A percentile compares a stretch with the other conserved stretches of the same genome.
Conservation (phyloP, 805 yeast genomes). For the Kuraishia cidri region DNA sequence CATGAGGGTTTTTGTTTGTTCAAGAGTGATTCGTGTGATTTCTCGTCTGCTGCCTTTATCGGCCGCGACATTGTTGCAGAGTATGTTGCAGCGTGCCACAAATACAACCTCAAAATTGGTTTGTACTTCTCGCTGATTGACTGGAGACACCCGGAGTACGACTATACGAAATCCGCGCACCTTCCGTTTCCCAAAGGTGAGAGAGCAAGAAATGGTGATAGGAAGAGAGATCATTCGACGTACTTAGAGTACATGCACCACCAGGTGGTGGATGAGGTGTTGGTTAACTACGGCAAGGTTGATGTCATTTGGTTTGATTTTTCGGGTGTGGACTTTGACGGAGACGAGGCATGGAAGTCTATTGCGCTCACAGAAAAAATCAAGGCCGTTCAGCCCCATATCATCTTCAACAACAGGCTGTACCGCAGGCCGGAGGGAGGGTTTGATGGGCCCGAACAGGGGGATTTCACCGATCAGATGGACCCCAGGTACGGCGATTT, state of each 20-base stretch:
- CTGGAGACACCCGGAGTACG: slow-evolving; percentile 6
- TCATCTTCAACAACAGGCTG: slow-evolving; percentile 5
- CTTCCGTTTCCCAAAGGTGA: slow-evolving; percentile 4
- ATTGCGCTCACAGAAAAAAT: slow-evolving; percentile 3
- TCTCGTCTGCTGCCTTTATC: slow-evolving; percentile 1
- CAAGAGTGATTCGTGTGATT: slow-evolving; percentile 2
- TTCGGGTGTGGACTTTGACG: slow-evolving; percentile 4
- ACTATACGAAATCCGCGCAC: slow-evolving; percentile 4
- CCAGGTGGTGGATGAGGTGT: slow-evolving; percentile 4
- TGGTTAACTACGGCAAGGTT: slow-evolving; percentile 3
- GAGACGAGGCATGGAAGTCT: slow-evolving; percentile 5
- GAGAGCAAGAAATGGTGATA: slow-evolving; percentile 3
- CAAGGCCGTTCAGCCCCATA: slow-evolving; percentile 1
- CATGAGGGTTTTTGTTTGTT: slow-evolving; percentile 5
- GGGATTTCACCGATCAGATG: no score
- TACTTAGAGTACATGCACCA: slow-evolving; percentile 4
- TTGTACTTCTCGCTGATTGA: slow-evolving; percentile 4
- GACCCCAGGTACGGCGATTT: no score
- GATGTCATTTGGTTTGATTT: slow-evolving; percentile 6
- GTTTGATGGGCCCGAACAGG: slow-evolving; percentile 4
- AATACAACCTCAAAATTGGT: slow-evolving; percentile 4
- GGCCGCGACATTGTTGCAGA: slow-evolving; percentile 4
- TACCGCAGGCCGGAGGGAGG: slow-evolving; percentile 6
- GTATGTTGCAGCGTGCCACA: slow-evolving; percentile 3
- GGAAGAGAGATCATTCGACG: slow-evolving; percentile 4